Conservation (phyloP, 2,329 filamentous ascomycete species). For the Scedosporium aurantiacum region DNA sequence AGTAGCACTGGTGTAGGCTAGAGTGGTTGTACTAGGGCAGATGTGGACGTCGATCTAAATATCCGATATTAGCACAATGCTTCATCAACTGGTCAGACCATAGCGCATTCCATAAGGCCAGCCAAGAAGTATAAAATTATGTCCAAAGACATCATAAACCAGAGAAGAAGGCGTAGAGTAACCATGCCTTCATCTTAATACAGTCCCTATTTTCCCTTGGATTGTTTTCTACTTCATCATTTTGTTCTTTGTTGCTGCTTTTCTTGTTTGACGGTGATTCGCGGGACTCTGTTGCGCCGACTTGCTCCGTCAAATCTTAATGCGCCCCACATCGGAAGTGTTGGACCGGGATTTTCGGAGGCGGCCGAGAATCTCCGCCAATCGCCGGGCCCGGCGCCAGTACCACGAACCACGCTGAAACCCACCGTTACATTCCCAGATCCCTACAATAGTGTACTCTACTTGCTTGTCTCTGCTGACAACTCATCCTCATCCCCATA, state of each 20-base stretch:
- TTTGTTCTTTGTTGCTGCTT: not conserved
- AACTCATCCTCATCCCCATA: not conserved
- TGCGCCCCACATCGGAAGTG: not conserved
- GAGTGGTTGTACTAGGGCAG: not conserved
- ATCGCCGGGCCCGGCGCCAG: not conserved
- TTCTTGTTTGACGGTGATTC: not conserved
- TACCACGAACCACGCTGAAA: not conserved
- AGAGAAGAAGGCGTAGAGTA: too few relatives aligned
- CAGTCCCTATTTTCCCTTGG: too few relatives aligned
- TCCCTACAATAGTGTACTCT: too few relatives aligned
- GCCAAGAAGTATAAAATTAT: too few relatives aligned
- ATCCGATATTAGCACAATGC: not conserved
- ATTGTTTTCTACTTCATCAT: not conserved
- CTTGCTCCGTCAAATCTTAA: not conserved
- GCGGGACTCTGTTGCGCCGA: not conserved
- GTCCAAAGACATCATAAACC: too few relatives aligned
- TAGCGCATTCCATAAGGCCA: too few relatives aligned
- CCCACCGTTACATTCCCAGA: not conserved
- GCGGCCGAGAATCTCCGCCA: slow-evolving; percentile 4
- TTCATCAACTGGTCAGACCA: too few relatives aligned
- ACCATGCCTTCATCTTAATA: too few relatives aligned
- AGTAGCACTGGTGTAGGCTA: not conserved
- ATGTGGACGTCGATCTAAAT: not conserved
- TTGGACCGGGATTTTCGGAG: slow-evolving; percentile 1
- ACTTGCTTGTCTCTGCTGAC: too few relatives aligned